Conservation (phyloP, 2,329 filamentous ascomycete species). For the Dactylellina leptospora region DNA sequence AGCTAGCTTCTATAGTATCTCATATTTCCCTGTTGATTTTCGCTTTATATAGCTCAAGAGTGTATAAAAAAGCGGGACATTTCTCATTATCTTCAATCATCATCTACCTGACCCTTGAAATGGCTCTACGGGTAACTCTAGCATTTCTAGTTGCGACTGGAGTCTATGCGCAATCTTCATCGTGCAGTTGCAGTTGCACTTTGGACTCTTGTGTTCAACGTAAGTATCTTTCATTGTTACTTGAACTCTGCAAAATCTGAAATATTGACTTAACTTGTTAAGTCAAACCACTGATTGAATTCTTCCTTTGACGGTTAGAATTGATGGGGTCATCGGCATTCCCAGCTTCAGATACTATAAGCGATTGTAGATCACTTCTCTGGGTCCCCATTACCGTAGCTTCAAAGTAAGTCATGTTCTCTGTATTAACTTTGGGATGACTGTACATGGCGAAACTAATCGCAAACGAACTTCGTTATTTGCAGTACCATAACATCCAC, state of each 20-base stretch:
- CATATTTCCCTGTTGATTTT: no score
- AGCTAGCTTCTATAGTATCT: no score
- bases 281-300: background rate
- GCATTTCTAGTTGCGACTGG: no score
- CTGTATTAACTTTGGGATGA: no score
- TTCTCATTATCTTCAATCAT: no score
- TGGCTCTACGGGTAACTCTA: no score
- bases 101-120: no score
- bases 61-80: no score
- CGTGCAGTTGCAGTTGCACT: background rate
- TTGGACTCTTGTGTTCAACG: background rate
- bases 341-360: background rate
- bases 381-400: background rate
- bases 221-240: background rate
- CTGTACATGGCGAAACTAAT: no score
- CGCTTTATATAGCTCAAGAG: no score
- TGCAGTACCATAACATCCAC: background rate
- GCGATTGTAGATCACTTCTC: background rate
- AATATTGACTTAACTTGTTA: no score
- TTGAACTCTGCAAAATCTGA: background rate
- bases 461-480: background rate
- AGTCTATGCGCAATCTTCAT: no score
- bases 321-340: background rate
- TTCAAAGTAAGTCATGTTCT: background rate
- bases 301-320: background rate